Percentiles rank a stretch among this genome's conserved stretches.
Evolutionary conservation across 2,329 filamentous ascomycete genomes (phyloP).

Genomic region (Neofusicoccum parvum): DNA sequence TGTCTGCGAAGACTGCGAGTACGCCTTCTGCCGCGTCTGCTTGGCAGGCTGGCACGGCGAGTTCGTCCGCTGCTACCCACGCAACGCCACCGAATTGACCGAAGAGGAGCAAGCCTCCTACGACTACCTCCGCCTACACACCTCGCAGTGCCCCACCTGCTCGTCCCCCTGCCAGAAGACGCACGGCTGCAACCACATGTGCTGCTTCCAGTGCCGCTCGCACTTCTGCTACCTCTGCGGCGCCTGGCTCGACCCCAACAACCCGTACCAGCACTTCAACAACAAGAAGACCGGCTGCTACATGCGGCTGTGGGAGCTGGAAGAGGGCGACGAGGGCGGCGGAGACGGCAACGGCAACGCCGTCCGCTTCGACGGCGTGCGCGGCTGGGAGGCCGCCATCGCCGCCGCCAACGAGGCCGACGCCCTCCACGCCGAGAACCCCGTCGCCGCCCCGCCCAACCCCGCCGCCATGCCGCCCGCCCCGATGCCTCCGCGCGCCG

Average conservation of each 20-base stretch:
- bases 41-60: conserved; percentile 91
- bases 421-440: conserved; percentile 32
- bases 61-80: conserved; percentile 70
- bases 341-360: conserved; percentile 52
- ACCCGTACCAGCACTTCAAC: conserved; percentile 91
- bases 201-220: conserved; percentile 82
- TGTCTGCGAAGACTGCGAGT: conserved; percentile 85
- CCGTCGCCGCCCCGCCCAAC: conserved; percentile 22
- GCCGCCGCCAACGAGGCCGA: conserved; percentile 34
- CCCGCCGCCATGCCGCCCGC: not conserved
- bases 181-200: conserved; percentile 96
- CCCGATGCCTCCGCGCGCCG: conserved; percentile 2
- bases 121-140: conserved; percentile 79
- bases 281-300: conserved; percentile 69
- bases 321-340: conserved; percentile 72
- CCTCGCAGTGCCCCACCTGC: conserved; percentile 88
- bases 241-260: conserved; percentile 76
- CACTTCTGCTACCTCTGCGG: conserved; percentile 97
- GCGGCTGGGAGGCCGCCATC: conserved; percentile 48
- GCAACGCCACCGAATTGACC: conserved; percentile 69
- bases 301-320: conserved; percentile 86
- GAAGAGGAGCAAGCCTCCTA: conserved; percentile 84
- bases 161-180: conserved; percentile 83
- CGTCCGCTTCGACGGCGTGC: conserved; percentile 45
- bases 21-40: conserved; percentile 83